Conservation (phyloP, 805 yeast species). For the Ogataea paradorogensis region DNA sequence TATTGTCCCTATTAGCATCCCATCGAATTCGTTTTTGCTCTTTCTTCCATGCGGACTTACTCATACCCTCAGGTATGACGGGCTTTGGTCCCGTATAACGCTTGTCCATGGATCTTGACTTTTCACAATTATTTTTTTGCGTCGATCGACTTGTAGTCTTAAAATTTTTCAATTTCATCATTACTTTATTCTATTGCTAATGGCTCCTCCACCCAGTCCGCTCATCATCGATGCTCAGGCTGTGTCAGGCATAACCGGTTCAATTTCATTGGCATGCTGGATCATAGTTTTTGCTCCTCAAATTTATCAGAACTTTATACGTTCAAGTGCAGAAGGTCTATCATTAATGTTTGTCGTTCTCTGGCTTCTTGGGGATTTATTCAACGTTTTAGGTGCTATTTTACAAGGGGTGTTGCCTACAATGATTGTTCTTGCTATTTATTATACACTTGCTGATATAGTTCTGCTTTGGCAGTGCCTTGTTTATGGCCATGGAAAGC, state of each 20-base stretch:
- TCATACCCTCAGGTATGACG: conserved; percentile 80
- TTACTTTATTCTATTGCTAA: conserved; percentile 11
- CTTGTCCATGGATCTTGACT: conserved; percentile 4
- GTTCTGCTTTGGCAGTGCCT: conserved; percentile 81
- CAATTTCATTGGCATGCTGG: conserved; percentile 97
- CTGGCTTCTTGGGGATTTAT: conserved; percentile 93
- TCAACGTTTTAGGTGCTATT: conserved; percentile 88
- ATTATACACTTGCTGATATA: conserved; percentile 88
- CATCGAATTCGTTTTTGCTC: conserved; percentile 50
- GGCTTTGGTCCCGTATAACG: conserved; percentile 2
- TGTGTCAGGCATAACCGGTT: conserved; percentile 75
- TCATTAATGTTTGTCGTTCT: conserved; percentile 81
- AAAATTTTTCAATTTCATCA: conserved; percentile 7
- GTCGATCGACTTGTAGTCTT: conserved; percentile 9
- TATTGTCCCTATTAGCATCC: conserved; percentile 64
- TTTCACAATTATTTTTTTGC: conserved; percentile 4
- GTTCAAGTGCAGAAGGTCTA: conserved; percentile 87
- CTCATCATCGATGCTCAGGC: conserved; percentile 64
- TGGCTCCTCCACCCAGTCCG: conserved; percentile 68
- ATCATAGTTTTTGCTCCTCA: conserved; percentile 97
- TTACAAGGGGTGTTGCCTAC: conserved; percentile 91
- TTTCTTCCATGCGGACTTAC: conserved; percentile 81
- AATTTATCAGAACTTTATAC: conserved; percentile 81
- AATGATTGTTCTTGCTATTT: conserved; percentile 87
- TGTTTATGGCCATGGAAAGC: conserved; percentile 62